Evolutionary conservation across 2,329 filamentous ascomycete genomes (phyloP).

Genomic region (Venturia aucupariae): DNA sequence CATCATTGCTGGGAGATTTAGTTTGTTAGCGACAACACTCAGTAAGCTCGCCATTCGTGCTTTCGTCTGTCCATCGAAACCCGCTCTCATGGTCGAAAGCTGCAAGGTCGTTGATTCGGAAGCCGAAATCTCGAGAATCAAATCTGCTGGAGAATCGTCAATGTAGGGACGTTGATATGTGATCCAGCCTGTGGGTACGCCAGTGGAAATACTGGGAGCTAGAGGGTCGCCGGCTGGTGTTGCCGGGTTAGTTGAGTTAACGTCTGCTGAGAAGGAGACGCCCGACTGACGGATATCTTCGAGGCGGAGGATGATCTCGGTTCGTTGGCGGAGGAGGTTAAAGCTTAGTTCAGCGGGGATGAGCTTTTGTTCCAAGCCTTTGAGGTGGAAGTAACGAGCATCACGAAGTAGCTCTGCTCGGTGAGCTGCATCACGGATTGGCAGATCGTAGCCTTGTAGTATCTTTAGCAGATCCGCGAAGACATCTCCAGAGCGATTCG

Average conservation of each 20-base stretch:
- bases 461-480: slow-evolving; percentile 77
- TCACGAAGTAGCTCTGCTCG: slow-evolving; percentile 70
- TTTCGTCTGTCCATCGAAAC: slow-evolving; percentile 65
- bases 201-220: slow-evolving; percentile 16
- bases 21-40: slow-evolving; percentile 71
- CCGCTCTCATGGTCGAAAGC: slow-evolving; percentile 43
- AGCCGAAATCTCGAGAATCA: slow-evolving; percentile 63
- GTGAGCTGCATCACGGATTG: slow-evolving; percentile 67
- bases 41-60: slow-evolving; percentile 63
- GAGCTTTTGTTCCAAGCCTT: slow-evolving; percentile 79
- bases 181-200: slow-evolving; percentile 45
- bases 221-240: slow-evolving; percentile 14
- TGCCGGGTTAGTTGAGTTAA: slow-evolving; percentile 15
- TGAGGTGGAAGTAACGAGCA: slow-evolving; percentile 87
- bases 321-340: slow-evolving; percentile 58
- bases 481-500: slow-evolving; percentile 70
- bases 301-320: slow-evolving; percentile 71
- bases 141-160: slow-evolving; percentile 63
- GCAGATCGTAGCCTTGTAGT: slow-evolving; percentile 72
- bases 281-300: slow-evolving; percentile 87
- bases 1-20: slow-evolving; percentile 52
- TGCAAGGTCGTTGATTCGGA: slow-evolving; percentile 34
- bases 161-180: slow-evolving; percentile 78
- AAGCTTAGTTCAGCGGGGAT: slow-evolving; percentile 68
- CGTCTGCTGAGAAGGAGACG: slow-evolving; percentile 53